These are phyloP conservation scores for Hypoxylon rickii DNA, from an alignment of 495 filamentous ascomycete species.

Conservation along the genomic window DNA sequence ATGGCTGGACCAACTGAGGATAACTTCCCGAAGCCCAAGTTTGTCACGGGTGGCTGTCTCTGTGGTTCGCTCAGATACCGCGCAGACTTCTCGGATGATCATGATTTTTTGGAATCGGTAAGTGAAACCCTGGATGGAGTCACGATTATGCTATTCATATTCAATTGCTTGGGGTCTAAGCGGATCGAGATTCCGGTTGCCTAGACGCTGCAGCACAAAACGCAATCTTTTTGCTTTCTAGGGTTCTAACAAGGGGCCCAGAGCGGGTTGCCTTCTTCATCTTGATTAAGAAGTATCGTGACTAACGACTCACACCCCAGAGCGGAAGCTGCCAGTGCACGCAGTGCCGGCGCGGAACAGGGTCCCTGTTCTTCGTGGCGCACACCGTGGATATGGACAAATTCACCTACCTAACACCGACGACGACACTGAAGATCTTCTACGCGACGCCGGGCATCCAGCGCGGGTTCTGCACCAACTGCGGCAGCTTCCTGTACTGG, in stretches of 20 bases:
- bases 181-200: too few relatives aligned
- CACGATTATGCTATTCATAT: too few relatives aligned
- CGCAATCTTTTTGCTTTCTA: too few relatives aligned
- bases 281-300: too few relatives aligned
- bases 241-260: too few relatives aligned
- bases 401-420: constrained; percentile 30
- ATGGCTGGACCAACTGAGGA: constrained; percentile 17
- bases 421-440: constrained; percentile 37
- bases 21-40: constrained; percentile 39
- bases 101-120: constrained; percentile 43
- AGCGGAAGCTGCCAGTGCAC: constrained; percentile 47
- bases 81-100: constrained; percentile 40
- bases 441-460: constrained; percentile 34
- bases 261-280: too few relatives aligned
- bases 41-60: constrained; percentile 48
- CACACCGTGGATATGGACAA: constrained; percentile 24
- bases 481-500: constrained; percentile 47
- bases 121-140: constrained; percentile 2
- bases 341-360: constrained; percentile 44
- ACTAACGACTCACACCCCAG: constrained; percentile 18
- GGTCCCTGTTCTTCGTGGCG: constrained; percentile 39
- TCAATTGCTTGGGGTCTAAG: too few relatives aligned
- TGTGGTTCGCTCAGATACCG: constrained; percentile 44
- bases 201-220: too few relatives aligned
- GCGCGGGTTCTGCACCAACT: constrained; percentile 45